Conservation (phyloP, 2,329 filamentous ascomycete species). For the Fusarium scirpi region DNA sequence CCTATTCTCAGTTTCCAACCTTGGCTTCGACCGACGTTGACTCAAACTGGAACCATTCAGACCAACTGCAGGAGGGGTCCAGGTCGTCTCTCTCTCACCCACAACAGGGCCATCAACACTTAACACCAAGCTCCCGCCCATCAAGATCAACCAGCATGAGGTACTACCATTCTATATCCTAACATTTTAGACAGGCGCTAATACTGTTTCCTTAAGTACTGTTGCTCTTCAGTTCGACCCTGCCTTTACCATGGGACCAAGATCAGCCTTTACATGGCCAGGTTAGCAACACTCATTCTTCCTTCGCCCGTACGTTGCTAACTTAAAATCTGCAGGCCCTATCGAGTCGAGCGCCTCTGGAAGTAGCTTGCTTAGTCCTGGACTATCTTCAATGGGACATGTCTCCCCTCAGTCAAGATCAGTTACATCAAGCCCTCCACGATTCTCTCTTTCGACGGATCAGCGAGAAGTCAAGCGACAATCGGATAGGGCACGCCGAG, state of each 20-base stretch:
- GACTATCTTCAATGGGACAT: constrained; percentile 60
- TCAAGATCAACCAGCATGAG: constrained; percentile 40
- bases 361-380: constrained; percentile 57
- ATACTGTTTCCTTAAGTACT: constrained; percentile 51
- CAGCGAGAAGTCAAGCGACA: constrained; percentile 73
- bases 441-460: constrained; percentile 66
- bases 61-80: constrained; percentile 35
- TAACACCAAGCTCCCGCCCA: constrained; percentile 25
- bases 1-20: constrained; percentile 44
- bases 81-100: constrained; percentile 34
- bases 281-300: constrained; percentile 50
- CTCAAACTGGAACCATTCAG: constrained; percentile 42
- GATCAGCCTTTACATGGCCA: constrained; percentile 65
- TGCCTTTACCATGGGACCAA: constrained; percentile 63
- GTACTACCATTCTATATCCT: constrained; percentile 20
- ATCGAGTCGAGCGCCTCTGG: constrained; percentile 52
- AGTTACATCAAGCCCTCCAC: constrained; percentile 69
- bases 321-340: constrained; percentile 40
- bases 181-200: constrained; percentile 13
- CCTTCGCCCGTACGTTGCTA: not conserved
- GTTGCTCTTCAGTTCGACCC: constrained; percentile 65
- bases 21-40: constrained; percentile 38
- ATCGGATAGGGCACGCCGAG: constrained; percentile 68
- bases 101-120: constrained; percentile 31
- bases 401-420: constrained; percentile 63